Evolutionary conservation across 2,329 filamentous ascomycete genomes (phyloP).

Genomic region (Neonectria ditissima): DNA sequence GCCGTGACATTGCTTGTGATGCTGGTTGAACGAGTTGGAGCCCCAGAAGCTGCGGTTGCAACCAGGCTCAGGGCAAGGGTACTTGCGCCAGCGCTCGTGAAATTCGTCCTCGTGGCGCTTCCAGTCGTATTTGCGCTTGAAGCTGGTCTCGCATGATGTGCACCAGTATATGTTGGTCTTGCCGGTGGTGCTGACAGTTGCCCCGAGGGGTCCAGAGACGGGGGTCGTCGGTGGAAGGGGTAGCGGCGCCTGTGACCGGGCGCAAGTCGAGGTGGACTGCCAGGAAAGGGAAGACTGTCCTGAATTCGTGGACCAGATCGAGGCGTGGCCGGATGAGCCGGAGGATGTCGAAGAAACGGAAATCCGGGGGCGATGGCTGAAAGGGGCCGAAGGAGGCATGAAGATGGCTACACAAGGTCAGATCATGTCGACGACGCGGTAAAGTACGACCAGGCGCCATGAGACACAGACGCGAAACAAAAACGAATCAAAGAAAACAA

Average conservation of each 20-base stretch:
- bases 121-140: slow-evolving; percentile 77
- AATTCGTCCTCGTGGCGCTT: slow-evolving; percentile 78
- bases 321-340: slow-evolving; percentile 61
- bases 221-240: slow-evolving; percentile 50
- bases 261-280: slow-evolving; percentile 49
- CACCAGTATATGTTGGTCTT: slow-evolving; percentile 67
- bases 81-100: slow-evolving; percentile 76
- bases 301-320: slow-evolving; percentile 58
- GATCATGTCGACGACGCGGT: slow-evolving; percentile 29
- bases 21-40: slow-evolving; percentile 75
- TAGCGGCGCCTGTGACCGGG: slow-evolving; percentile 52
- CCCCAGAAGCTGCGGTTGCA: slow-evolving; percentile 77
- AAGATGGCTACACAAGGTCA: slow-evolving; percentile 47
- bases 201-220: slow-evolving; percentile 48
- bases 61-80: slow-evolving; percentile 71
- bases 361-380: slow-evolving; percentile 57
- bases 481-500: slow-evolving; percentile 5
- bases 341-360: slow-evolving; percentile 64
- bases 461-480: not conserved
- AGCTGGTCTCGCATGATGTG: slow-evolving; percentile 71
- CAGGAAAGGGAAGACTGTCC: slow-evolving; percentile 56
- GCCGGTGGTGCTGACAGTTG: slow-evolving; percentile 45
- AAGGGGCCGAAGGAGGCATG: slow-evolving; percentile 52
- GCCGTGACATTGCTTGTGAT: slow-evolving; percentile 73
- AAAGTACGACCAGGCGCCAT: not conserved